Evolutionary conservation across 148 eudicot genomes (phyloP).

Genomic region (Silene conica): DNA sequence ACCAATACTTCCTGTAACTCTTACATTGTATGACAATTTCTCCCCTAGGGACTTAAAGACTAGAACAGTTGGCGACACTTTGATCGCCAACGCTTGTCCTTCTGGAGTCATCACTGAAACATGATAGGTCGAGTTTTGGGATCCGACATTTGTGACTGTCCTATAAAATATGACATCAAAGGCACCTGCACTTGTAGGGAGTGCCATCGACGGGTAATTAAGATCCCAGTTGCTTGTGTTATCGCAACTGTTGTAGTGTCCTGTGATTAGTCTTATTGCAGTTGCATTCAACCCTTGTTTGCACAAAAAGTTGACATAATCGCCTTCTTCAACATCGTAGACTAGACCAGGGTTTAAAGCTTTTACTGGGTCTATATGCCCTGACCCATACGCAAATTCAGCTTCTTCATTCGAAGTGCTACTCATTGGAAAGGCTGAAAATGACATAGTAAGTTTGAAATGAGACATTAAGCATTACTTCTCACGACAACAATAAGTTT

Average conservation of each 20-base stretch:
- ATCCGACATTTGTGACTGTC: conserved; percentile 41
- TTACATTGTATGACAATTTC: conserved; percentile 24
- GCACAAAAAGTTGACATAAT: conserved; percentile 35
- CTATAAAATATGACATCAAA: conserved; percentile 24
- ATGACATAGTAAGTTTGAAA: too few relatives aligned
- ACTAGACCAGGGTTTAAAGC: conserved; percentile 35
- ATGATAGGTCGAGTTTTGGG: conserved; percentile 20
- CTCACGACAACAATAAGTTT: too few relatives aligned
- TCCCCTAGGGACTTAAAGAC: conserved; percentile 26
- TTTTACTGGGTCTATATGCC: conserved; percentile 31
- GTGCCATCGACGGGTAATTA: conserved; percentile 36
- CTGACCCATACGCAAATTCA: conserved; percentile 37
- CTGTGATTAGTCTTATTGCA: conserved; percentile 16
- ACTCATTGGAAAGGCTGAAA: conserved; percentile 31
- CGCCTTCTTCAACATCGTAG: conserved; percentile 23
- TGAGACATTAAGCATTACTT: too few relatives aligned
- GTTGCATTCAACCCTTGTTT: conserved; percentile 22
- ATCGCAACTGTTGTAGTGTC: conserved; percentile 15
- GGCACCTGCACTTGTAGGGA: conserved; percentile 11
- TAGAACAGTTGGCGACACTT: conserved; percentile 27
- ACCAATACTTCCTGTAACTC: conserved; percentile 21
- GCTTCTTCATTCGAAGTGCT: conserved; percentile 16
- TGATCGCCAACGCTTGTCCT: conserved; percentile 14
- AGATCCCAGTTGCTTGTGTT: conserved; percentile 22
- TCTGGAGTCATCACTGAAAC: background rate